Evolutionary conservation across 2,329 filamentous ascomycete genomes (phyloP).

Genomic region (Colletotrichum kahawae): DNA sequence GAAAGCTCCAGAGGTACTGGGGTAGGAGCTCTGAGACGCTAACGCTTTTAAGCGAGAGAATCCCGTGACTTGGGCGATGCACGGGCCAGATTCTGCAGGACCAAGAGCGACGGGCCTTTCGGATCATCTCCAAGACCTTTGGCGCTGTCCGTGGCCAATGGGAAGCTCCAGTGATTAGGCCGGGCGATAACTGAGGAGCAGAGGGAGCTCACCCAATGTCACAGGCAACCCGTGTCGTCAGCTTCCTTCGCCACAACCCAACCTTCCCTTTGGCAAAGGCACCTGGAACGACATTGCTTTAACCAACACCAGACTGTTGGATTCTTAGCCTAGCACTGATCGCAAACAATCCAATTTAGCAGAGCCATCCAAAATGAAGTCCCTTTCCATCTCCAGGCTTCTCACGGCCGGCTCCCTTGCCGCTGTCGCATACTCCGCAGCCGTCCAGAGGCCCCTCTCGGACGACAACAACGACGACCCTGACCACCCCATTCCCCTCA

Average conservation of each 20-base stretch:
- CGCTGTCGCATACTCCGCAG: constrained; percentile 24
- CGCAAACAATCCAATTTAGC: background rate
- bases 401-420: constrained; percentile 31
- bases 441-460: constrained; percentile 5
- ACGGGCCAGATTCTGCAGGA: constrained; percentile 4
- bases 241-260: constrained; percentile 25
- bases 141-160: constrained; percentile 20
- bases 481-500: constrained; percentile 76
- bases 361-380: constrained; percentile 30
- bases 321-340: background rate
- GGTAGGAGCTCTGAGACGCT: constrained; percentile 1
- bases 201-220: background rate
- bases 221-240: constrained; percentile 32
- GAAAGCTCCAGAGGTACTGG: background rate
- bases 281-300: background rate
- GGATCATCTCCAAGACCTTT: background rate
- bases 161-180: constrained; percentile 11
- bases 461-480: constrained; percentile 47
- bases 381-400: constrained; percentile 36
- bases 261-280: background rate
- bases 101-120: background rate
- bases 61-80: background rate
- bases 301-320: background rate
- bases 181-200: background rate
- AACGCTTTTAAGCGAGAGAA: background rate